Conservation (phyloP, 306 rosid genomes). For the Arachis stenosperma region DNA sequence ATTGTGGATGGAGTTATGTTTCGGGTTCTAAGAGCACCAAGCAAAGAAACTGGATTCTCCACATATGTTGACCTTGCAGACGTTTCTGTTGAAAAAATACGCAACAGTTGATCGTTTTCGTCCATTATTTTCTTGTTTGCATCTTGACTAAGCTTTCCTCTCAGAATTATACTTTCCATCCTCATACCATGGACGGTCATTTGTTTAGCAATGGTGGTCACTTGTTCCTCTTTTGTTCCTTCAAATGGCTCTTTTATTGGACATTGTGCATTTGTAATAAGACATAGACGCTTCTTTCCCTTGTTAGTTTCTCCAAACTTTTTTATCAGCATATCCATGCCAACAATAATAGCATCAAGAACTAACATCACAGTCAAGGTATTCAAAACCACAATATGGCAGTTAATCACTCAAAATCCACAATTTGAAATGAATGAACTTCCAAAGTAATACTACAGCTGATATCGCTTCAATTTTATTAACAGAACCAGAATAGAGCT, state of each 20-base stretch:
- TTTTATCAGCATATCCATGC: conserved; percentile 92
- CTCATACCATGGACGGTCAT: conserved; percentile 74
- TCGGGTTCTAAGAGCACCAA: conserved; percentile 82
- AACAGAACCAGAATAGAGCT: conserved; percentile 4
- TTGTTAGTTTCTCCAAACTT: conserved; percentile 70
- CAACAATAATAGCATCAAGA: conserved; percentile 91
- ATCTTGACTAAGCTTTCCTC: conserved; percentile 58
- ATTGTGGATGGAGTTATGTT: conserved; percentile 69
- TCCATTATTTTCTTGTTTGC: conserved; percentile 57
- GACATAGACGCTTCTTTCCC: conserved; percentile 82
- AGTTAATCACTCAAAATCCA: conserved; percentile 14
- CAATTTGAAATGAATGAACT: conserved; percentile 11
- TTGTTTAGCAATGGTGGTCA: conserved; percentile 69
- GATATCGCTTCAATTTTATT: conserved; percentile 8
- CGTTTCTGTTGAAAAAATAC: conserved; percentile 72
- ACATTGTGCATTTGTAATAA: conserved; percentile 74
- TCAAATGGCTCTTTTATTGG: conserved; percentile 73
- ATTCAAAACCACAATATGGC: conserved; percentile 29
- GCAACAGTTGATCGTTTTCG: conserved; percentile 70
- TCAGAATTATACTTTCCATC: conserved; percentile 79
- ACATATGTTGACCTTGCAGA: conserved; percentile 68
- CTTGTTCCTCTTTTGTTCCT: conserved; percentile 88
- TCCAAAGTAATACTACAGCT: not conserved
- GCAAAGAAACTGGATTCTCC: conserved; percentile 68
- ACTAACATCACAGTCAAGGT: conserved; percentile 77